Evolutionary conservation across 768 basidiomycete species (phyloP).

Genomic region (Russula sp.): DNA sequence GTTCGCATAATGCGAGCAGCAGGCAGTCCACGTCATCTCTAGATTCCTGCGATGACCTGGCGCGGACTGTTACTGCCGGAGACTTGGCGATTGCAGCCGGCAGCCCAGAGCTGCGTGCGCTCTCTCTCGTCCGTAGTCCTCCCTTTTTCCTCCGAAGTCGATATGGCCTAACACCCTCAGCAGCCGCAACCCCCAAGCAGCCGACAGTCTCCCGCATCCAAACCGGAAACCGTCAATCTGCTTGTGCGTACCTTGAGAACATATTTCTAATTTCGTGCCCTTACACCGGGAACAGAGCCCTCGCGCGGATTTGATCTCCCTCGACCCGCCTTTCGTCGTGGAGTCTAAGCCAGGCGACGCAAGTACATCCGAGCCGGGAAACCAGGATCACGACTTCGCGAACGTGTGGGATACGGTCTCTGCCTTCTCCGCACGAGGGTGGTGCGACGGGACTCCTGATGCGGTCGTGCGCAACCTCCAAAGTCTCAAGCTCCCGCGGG

Average conservation of each 20-base stretch:
- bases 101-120: constrained; percentile 18
- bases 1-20: constrained; percentile 31
- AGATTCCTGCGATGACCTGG: constrained; percentile 32
- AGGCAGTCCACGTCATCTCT: constrained; percentile 32
- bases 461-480: constrained; percentile 50
- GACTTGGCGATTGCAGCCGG: constrained; percentile 25
- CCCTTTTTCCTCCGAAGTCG: neutral
- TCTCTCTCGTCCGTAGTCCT: constrained; percentile 18
- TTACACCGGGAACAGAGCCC: constrained; percentile 29
- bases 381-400: constrained; percentile 43
- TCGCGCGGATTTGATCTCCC: constrained; percentile 56
- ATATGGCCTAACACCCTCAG: neutral
- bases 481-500: constrained; percentile 33
- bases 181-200: neutral
- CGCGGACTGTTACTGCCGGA: constrained; percentile 23
- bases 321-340: constrained; percentile 64
- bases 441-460: constrained; percentile 57
- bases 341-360: constrained; percentile 32
- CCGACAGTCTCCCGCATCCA: constrained; percentile 11
- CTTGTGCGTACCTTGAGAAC: neutral
- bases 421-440: constrained; percentile 47
- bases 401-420: constrained; percentile 50
- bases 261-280: neutral
- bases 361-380: constrained; percentile 10
- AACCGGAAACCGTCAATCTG: neutral